Base-by-base conservation (phyloP, 306 rosid species). In the Sechiopsis laciniata region DNA sequence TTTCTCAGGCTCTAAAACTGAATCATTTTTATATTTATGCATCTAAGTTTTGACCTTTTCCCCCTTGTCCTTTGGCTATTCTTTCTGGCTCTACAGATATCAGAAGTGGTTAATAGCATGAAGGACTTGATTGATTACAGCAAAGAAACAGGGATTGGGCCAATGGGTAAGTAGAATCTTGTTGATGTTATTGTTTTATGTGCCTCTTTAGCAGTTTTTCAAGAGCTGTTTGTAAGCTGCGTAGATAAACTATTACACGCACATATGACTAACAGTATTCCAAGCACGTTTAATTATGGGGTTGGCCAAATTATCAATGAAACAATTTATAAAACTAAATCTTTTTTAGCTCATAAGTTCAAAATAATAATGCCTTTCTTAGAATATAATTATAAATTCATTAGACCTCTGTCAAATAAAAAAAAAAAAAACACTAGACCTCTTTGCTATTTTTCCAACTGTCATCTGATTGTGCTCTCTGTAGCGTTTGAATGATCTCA, bases 71-170 rank as follows among this genome's bases (percentile, higher is more conserved):
- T 66, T n/a, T 66, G 32, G 56, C 26, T 22, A 46, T 67, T 67
- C 15, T 80, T 81, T 37, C 40, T 76, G 76, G 74, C 58, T 57
- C 32, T 84, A 84, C 90, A 93, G 98, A 93, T 93, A 82, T 93
- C 98, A 15, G 98, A 93, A 85, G 98, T 93, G 73, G 98, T 93
- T 77, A 93, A 93, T 84, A 93, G 98, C 79, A 88, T 93, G 98
- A 93, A 93, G 79, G 98, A 93, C 87, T 85, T 93, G 88, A 90
- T 93, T 77, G 97, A 90, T 88, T 88, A 90, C 90, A 90, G 98
- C 85, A 85, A 92, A 82, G 93, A 93, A 82, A 88, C 96, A 10
- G 81, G 78, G 63, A 84, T 88, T 67, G 98, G 98, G 67, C 98
- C 98, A 70, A 88, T 93, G 96, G 98, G 98, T 93, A 80, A 84